Evolutionary conservation across 2,329 filamentous ascomycete genomes (phyloP).

Genomic region (Clarireedia monteithiana): DNA sequence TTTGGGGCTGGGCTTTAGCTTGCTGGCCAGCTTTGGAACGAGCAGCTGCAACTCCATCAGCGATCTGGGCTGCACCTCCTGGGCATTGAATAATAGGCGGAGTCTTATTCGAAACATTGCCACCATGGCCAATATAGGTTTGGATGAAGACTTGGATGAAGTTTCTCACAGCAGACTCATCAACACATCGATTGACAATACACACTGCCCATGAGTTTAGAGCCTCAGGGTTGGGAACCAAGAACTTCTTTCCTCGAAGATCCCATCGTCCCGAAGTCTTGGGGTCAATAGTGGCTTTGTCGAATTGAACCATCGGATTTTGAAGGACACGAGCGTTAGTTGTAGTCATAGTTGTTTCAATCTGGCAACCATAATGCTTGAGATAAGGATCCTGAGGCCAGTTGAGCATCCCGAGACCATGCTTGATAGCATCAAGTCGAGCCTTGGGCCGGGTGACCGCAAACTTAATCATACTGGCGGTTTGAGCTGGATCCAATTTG

Average conservation of each 20-base stretch:
- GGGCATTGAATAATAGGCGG: constrained; percentile 33
- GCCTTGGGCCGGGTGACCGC: constrained; percentile 69
- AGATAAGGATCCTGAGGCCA: constrained; percentile 66
- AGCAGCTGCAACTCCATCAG: constrained; percentile 8
- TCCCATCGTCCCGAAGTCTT: constrained; percentile 75
- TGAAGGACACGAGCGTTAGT: constrained; percentile 65
- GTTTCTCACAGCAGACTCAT: constrained; percentile 37
- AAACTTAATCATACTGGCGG: constrained; percentile 83
- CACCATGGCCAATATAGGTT: constrained; percentile 54
- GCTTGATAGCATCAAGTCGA: constrained; percentile 61
- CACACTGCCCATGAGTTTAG: constrained; percentile 72
- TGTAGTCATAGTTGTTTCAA: constrained; percentile 55
- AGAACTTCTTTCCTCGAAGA: constrained; percentile 73
- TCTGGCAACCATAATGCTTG: constrained; percentile 62
- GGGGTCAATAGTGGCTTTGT: constrained; percentile 43
- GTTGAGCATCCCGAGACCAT: constrained; percentile 57
- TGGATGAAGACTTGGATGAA: constrained; percentile 55
- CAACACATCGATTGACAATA: constrained; percentile 50
- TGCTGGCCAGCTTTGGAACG: constrained; percentile 18
- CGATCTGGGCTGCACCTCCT: constrained; percentile 10
- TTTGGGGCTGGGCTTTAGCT: constrained; percentile 44
- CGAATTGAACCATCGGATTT: constrained; percentile 64
- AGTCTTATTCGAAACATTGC: constrained; percentile 39
- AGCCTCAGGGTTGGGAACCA: constrained; percentile 50
- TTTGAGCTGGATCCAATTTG: constrained; percentile 53